Base-by-base conservation (phyloP, 495 filamentous ascomycete species). In the Neurospora sp. region DNA sequence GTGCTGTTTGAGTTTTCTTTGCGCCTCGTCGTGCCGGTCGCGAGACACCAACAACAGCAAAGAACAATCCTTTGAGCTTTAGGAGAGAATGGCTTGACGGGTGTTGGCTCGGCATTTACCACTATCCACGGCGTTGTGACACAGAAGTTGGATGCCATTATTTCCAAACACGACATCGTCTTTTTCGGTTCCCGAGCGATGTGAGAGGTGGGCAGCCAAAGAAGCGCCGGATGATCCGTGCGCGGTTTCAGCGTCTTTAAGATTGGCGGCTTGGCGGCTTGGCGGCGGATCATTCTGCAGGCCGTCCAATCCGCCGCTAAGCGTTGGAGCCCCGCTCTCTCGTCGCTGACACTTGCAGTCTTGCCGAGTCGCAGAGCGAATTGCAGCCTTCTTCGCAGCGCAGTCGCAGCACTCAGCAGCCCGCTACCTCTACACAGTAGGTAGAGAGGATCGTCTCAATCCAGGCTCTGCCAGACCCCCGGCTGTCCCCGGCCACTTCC, bases 221-320 rank as follows among this genome's bases (percentile, higher is more conserved):
- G 73, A 79, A 79, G 78, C 78, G 78, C 78, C 35, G 42, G 22
- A 45, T 79, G 77, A 76, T 70, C 73, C 73, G 76, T 76, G 78
- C 77, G 76, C 68, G 45, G 42, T 78, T 42, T 76, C 74, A 74
- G 42, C 31, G 12, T 31, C 61, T 45, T 35, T 69, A 73, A 73
- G 78, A 80, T 80, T 77, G 8, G 42, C 18, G 42, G 42, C 18
- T 41, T 40, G 77, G 77, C 72, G 73, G 78, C 68, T 71, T 74
- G 68, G 70, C 22, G 38, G 69, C 42, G 73, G 39, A 68, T 70
- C 16, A n/a, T 69, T 61, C 69, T 65, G 27, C 39, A 68, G 77
- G 69, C 74, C 68, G 71, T 39, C 75, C 75, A 76, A 75, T 75
- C 76, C 71, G 71, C 78, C 73, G 7, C 70, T 69, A 40, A 40